Evolutionary conservation across 2,329 filamentous ascomycete species (phyloP), one percentile per base, ranked within the genome.

Genomic region (Botryosphaeria dothidea): DNA sequence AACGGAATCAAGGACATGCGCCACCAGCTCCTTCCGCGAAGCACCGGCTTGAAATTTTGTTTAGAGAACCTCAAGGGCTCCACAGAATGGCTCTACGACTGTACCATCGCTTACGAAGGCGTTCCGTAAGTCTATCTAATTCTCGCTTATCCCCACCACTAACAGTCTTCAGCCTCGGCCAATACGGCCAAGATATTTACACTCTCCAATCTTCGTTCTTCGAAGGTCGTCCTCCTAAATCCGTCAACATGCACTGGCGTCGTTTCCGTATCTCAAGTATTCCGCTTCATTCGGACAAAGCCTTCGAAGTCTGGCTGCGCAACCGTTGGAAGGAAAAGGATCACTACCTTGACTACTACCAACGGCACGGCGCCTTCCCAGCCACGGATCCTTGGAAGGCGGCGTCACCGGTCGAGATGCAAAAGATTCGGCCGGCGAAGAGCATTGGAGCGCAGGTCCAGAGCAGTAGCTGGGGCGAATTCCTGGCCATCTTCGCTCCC

Each of bases 221-320:
- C 68, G 88, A 95, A 76, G 93, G 95, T 13, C 88, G 92, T 1
- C 90, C 93, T 0, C 95, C 94, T 1, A 97, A 93, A 75, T 97
- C 93, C 1, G 93, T 98, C 72, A 98, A 97, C 78, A 93, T 98
- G 82, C 91, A 96, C 79, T 99, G 94, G 92, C 88, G 95, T 62
- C 88, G 93, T 9, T 97, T 96, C 78, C 86, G 86, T 36, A 75
- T 97, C 15, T 85, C 85, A 23, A 88, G 92, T 21, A 96, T 99
- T 48, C 94, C 94, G 0, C 84, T 96, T 9, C 85, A 92, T 34
- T 86, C 90, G 69, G 84, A 85, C 17, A 85, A 90, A 45, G 82
- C 85, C 6, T 99, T 99, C 72, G 92, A 96, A 65, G 72, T 83
- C 3, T 99, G 95, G 95, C 83, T 98, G 29, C 85, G 89, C 34